Evolutionary conservation across 1,284 basidiomycete species (phyloP).

Genomic region (Apiotrichum domesticum): DNA sequence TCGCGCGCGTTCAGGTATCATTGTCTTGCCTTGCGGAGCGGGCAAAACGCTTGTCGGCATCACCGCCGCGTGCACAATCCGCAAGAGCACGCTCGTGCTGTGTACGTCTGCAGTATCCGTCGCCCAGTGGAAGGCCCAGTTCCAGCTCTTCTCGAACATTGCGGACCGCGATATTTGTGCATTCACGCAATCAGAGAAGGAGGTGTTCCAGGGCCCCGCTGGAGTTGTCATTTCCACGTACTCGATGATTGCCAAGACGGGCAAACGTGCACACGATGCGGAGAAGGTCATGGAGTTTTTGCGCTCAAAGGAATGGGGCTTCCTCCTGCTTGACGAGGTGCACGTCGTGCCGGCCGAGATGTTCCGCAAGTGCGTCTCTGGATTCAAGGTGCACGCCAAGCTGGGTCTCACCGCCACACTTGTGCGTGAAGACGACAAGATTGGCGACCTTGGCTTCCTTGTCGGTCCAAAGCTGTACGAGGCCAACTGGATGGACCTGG

Average conservation of each 20-base stretch:
- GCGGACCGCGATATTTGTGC: constrained; percentile 90
- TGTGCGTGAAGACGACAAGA: constrained; percentile 98
- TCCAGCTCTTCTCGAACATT: constrained; percentile 95
- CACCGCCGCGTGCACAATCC: constrained; percentile 97
- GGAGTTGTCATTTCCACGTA: constrained; percentile 97
- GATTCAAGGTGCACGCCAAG: constrained; percentile 96
- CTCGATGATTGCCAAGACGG: constrained; percentile 96
- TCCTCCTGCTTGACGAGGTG: constrained; percentile 90
- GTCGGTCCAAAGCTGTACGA: constrained; percentile 99
- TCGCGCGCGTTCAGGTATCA: constrained; percentile 94
- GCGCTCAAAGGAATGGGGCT: constrained; percentile 90
- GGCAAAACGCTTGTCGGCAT: constrained; percentile 99
- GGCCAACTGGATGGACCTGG: constrained; percentile 99
- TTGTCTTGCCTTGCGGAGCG: constrained; percentile 96
- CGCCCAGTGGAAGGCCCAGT: constrained; percentile 96
- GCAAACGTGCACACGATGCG: constrained; percentile 90
- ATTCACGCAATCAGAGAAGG: constrained; percentile 93
- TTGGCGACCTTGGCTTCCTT: constrained; percentile 96
- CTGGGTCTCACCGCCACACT: constrained; percentile 81
- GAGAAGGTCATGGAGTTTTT: constrained; percentile 99
- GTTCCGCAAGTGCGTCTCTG: constrained; percentile 92
- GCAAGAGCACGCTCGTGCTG: constrained; percentile 96
- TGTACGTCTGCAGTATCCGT: constrained; percentile 96
- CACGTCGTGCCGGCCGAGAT: constrained; percentile 96
- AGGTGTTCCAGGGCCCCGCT: constrained; percentile 77